Evolutionary conservation across 1,139 yeast species (phyloP).

Genomic region (Saccharomyces hybrid): DNA sequence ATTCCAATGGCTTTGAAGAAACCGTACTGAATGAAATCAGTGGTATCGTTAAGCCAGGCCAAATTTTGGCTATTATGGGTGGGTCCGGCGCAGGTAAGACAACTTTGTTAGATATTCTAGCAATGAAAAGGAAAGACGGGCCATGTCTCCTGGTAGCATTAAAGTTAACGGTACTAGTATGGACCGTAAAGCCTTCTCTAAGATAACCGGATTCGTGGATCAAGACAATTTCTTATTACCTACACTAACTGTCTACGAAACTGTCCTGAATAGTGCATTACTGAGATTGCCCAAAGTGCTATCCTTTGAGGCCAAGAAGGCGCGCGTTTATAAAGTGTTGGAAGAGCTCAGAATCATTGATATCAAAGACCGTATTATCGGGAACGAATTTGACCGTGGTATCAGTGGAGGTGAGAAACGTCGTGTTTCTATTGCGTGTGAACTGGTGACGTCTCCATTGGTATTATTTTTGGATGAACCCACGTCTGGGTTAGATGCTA

Average conservation of each 20-base stretch:
- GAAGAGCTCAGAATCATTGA: constrained; percentile 74
- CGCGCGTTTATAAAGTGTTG: constrained; percentile 78
- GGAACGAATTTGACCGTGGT: constrained; percentile 84
- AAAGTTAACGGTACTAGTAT: constrained; percentile 60
- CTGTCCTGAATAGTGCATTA: constrained; percentile 85
- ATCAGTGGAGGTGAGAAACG: constrained; percentile 92
- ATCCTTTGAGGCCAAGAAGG: constrained; percentile 63
- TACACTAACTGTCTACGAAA: constrained; percentile 90
- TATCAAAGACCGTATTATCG: constrained; percentile 79
- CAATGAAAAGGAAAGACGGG: constrained; percentile 84
- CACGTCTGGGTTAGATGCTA: constrained; percentile 91
- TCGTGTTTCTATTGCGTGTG: constrained; percentile 86
- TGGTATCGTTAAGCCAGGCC: constrained; percentile 79
- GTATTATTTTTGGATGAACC: constrained; percentile 80
- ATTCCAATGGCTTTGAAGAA: constrained; percentile 22
- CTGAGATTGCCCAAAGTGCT: constrained; percentile 75
- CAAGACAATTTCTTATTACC: constrained; percentile 90
- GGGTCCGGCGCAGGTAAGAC: constrained; percentile 99
- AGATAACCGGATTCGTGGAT: constrained; percentile 90
- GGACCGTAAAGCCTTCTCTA: constrained; percentile 43
- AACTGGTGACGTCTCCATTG: constrained; percentile 77
- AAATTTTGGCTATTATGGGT: constrained; percentile 93
- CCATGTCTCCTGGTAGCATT: constrained; percentile 50
- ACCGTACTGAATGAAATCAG: constrained; percentile 53
- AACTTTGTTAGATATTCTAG: constrained; percentile 80